These are phyloP conservation scores for Mycena floridula DNA, from an alignment of 768 basidiomycete species.

Conservation along the genomic window DNA sequence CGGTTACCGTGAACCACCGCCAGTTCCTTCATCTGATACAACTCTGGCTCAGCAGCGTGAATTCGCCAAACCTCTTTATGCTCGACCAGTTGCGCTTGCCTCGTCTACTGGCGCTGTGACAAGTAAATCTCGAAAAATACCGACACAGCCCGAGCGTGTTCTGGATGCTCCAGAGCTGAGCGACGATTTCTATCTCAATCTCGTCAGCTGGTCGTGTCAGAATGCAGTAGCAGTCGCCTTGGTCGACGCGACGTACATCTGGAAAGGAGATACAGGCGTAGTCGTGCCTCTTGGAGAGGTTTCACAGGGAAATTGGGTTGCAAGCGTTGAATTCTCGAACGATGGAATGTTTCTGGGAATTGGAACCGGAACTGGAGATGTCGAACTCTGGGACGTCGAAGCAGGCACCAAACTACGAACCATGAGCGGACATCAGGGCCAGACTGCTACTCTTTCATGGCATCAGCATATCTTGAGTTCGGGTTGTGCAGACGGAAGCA, in stretches of 20 bases:
- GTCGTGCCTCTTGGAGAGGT: conserved; percentile 77
- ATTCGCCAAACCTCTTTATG: conserved; percentile 69
- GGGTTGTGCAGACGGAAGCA: conserved; percentile 90
- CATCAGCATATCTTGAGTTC: conserved; percentile 78
- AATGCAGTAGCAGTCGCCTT: conserved; percentile 91
- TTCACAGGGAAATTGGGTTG: conserved; percentile 69
- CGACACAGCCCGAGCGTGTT: conserved; percentile 86
- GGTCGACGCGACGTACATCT: conserved; percentile 82
- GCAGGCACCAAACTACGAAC: conserved; percentile 73
- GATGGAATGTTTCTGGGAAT: conserved; percentile 80
- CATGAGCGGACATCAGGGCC: conserved; percentile 84
- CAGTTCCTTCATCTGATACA: conserved; percentile 68
- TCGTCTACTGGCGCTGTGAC: conserved; percentile 59
- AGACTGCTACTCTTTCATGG: conserved; percentile 86
- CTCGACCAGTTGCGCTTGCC: conserved; percentile 56
- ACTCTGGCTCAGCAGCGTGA: conserved; percentile 74
- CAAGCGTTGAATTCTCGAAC: conserved; percentile 72
- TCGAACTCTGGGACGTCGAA: conserved; percentile 95
- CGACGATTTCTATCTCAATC: conserved; percentile 96
- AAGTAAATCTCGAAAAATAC: conserved; percentile 74
- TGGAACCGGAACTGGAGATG: conserved; percentile 74
- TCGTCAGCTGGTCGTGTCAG: conserved; percentile 81
- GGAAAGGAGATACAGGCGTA: conserved; percentile 85
- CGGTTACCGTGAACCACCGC: conserved; percentile 84
- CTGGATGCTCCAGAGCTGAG: conserved; percentile 91